Percentiles rank a stretch among this genome's conserved stretches.
Conservation (phyloP, 129 eudicot species). For the Pulicaria dysenterica region DNA sequence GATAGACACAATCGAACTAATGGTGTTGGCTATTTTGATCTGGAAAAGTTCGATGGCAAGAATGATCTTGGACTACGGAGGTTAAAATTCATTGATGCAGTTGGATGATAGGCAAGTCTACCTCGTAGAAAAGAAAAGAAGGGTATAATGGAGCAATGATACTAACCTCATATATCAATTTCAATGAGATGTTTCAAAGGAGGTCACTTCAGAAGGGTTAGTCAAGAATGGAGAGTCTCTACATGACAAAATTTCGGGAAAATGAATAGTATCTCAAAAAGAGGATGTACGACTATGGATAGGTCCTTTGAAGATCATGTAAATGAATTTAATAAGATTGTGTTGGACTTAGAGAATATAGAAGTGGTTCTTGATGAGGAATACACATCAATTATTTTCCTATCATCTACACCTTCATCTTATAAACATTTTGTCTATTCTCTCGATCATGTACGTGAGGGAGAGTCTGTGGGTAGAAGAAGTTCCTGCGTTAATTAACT, state of each 20-base stretch:
- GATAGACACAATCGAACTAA: too few species aligned
- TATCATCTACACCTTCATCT: neutral
- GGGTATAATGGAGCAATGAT: too few species aligned
- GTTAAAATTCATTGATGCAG: too few species aligned
- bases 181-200: neutral
- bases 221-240: neutral
- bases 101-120: too few species aligned
- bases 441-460: neutral
- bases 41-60: too few species aligned
- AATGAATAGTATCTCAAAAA: too few species aligned
- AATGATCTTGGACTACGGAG: too few species aligned
- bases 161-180: too few species aligned
- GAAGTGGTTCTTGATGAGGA: neutral
- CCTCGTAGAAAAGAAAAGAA: too few species aligned
- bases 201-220: neutral
- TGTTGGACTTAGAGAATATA: neutral
- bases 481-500: neutral
- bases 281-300: neutral
- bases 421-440: neutral
- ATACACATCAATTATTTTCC: neutral
- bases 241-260: neutral
- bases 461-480: neutral
- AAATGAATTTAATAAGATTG: neutral
- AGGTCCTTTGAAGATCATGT: neutral
- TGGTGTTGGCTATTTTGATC: too few species aligned